phyloP scores from a whole-genome alignment of 2,329 filamentous ascomycete genomes.

The Monosporascus sp. region DNA sequence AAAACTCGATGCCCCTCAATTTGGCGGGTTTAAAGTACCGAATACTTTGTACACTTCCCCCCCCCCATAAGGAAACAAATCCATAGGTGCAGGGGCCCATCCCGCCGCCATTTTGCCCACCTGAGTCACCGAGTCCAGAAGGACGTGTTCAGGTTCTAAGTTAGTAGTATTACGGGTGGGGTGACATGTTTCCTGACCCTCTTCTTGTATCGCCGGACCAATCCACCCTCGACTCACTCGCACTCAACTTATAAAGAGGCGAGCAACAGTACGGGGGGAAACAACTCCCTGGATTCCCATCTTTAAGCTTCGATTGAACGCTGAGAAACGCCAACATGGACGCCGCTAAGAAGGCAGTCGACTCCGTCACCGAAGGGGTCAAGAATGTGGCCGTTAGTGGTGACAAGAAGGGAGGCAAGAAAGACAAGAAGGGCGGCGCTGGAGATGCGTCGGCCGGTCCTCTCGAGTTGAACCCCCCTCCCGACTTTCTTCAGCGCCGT shows the following conservation, averaged over 20 bases:
- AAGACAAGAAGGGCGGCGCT: conserved; percentile 36
- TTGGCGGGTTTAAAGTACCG: neutral
- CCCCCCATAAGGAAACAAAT: neutral
- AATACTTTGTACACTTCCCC: neutral
- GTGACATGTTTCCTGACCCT: neutral
- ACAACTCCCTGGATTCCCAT: neutral
- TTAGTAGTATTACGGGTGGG: neutral
- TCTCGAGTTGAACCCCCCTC: conserved; percentile 49
- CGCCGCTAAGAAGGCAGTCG: conserved; percentile 38
- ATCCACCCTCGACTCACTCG: neutral
- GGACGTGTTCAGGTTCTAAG: neutral
- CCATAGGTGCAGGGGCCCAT: neutral
- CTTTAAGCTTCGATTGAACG: neutral
- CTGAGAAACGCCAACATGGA: conserved; percentile 33
- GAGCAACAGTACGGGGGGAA: neutral
- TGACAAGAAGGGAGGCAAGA: conserved; percentile 32
- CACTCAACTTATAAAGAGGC: neutral
- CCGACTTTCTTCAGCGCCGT: conserved; percentile 77
- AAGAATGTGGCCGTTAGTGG: conserved; percentile 42
- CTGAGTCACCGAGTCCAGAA: neutral
- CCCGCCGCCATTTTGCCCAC: neutral
- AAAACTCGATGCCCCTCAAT: neutral
- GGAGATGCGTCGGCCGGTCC: conserved; percentile 33
- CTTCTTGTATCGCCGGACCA: neutral
- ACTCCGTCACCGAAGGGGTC: conserved; percentile 43